A percentile compares a stretch with the other conserved stretches of the same genome.
Conservation (phyloP, 106 monocot species). For the Dendrobium huoshanense region DNA sequence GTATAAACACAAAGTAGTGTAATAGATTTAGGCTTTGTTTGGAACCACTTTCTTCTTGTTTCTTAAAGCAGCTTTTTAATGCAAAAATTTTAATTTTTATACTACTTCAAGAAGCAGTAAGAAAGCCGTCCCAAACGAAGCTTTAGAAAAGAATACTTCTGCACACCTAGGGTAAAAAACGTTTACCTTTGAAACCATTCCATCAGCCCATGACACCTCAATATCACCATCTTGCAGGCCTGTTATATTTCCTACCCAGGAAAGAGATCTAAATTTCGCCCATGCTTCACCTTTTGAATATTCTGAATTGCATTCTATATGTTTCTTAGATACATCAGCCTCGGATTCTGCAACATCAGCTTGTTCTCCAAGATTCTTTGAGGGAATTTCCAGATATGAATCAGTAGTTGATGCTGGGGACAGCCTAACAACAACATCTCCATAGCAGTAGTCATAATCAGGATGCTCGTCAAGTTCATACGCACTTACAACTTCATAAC, state of each 20-base stretch:
- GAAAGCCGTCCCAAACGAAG: too few species aligned
- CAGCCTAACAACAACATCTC: slow-evolving; percentile 91
- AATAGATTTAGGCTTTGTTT: not conserved
- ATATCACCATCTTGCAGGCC: slow-evolving; percentile 89
- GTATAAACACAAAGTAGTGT: not conserved
- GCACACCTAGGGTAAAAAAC: not conserved
- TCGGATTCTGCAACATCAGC: slow-evolving; percentile 5
- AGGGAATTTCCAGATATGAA: slow-evolving; percentile 9
- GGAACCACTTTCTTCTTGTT: too few species aligned
- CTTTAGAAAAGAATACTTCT: not conserved
- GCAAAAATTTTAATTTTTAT: too few species aligned
- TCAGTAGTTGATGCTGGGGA: slow-evolving; percentile 39
- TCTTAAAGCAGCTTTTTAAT: too few species aligned
- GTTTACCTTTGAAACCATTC: slow-evolving; percentile 75
- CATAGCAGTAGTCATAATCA: slow-evolving; percentile 94
- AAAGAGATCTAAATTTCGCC: slow-evolving; percentile 30
- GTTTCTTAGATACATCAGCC: slow-evolving; percentile 9
- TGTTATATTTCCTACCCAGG: slow-evolving; percentile 95
- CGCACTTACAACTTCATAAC: slow-evolving; percentile 80
- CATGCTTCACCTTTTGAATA: slow-evolving; percentile 12
- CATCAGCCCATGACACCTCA: slow-evolving; percentile 93
- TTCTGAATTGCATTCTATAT: slow-evolving; percentile 6
- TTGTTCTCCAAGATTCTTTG: slow-evolving; percentile 7
- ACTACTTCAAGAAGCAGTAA: too few species aligned
- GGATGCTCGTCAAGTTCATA: slow-evolving; percentile 95